Percentiles rank a stretch among this genome's conserved stretches.
These are phyloP conservation scores for Sporothrix pallida DNA, from an alignment of 2,329 filamentous ascomycete genomes.

Conservation along the genomic window DNA sequence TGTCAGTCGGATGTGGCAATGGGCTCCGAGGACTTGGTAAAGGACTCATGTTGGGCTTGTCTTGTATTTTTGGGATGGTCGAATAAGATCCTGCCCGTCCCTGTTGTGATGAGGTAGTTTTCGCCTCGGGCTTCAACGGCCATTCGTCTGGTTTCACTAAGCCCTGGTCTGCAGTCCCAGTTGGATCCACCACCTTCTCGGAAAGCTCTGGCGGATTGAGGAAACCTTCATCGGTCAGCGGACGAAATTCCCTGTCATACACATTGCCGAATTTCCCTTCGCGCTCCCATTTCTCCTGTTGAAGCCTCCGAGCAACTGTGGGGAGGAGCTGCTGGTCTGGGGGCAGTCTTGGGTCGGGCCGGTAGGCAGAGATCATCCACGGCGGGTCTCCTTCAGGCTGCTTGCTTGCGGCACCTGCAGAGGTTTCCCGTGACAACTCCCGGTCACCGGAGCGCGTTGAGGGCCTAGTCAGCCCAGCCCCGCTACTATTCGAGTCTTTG, in stretches of 20 bases:
- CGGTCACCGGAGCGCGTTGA: conserved; percentile 67
- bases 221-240: conserved; percentile 72
- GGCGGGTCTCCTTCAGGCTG: conserved; percentile 92
- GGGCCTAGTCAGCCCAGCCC: conserved; percentile 61
- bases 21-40: conserved; percentile 56
- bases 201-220: conserved; percentile 52
- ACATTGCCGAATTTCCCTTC: conserved; percentile 84
- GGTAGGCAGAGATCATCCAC: conserved; percentile 94
- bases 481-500: conserved; percentile 53
- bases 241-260: conserved; percentile 87
- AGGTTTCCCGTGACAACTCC: conserved; percentile 56
- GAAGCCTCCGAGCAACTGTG: conserved; percentile 86
- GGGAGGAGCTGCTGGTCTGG: conserved; percentile 95
- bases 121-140: conserved; percentile 61
- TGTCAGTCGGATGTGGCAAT: conserved; percentile 49
- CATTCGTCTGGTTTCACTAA: conserved; percentile 51
- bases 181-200: conserved; percentile 41
- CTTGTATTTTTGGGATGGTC: conserved; percentile 66
- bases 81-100: conserved; percentile 61
- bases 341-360: conserved; percentile 89
- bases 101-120: conserved; percentile 55
- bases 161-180: conserved; percentile 32
- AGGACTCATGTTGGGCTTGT: conserved; percentile 50
- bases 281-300: conserved; percentile 94
- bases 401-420: conserved; percentile 55